Evolutionary conservation across 2,329 filamentous ascomycete species (phyloP).

Genomic region (Phyllosticta paracitricarpa): DNA sequence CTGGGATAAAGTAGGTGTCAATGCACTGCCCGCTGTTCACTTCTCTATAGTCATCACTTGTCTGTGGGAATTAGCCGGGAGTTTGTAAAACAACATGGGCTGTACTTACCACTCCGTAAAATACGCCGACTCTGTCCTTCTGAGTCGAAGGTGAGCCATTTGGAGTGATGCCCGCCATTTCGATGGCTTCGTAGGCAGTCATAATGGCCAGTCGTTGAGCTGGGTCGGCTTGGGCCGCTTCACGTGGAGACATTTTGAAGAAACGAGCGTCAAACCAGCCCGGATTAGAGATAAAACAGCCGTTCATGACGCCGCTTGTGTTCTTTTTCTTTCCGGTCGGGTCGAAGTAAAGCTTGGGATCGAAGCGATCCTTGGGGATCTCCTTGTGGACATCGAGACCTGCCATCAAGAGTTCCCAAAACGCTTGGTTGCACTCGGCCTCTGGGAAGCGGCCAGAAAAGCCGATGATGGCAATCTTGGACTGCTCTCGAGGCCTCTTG

Average conservation of each 20-base stretch:
- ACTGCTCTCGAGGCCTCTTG: constrained; percentile 32
- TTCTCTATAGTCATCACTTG: constrained; percentile 22
- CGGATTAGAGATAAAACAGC: constrained; percentile 19
- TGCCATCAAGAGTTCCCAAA: constrained; percentile 28
- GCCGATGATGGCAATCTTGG: constrained; percentile 21
- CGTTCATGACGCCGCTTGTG: constrained; percentile 14
- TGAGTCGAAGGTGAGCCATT: constrained; percentile 19
- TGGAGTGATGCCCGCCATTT: constrained; percentile 15
- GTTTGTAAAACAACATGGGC: constrained; percentile 20
- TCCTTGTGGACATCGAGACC: constrained; percentile 22
- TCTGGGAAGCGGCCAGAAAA: constrained; percentile 18
- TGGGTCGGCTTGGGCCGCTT: constrained; percentile 16
- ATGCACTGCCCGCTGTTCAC: constrained; percentile 24
- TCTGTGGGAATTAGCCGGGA: constrained; percentile 4
- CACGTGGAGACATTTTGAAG: constrained; percentile 16
- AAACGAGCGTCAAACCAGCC: constrained; percentile 15
- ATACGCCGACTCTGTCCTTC: constrained; percentile 20
- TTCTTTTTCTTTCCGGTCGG: constrained; percentile 14
- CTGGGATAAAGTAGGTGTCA: constrained; percentile 47
- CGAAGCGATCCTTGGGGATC: constrained; percentile 21
- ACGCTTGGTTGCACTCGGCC: constrained; percentile 56
- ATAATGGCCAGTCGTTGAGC: constrained; percentile 13
- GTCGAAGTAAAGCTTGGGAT: constrained; percentile 14
- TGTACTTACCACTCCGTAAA: constrained; percentile 15
- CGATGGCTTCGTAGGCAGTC: constrained; percentile 16